Base-by-base conservation (phyloP, 768 basidiomycete genomes). In the Rhizopogon sp. region DNA sequence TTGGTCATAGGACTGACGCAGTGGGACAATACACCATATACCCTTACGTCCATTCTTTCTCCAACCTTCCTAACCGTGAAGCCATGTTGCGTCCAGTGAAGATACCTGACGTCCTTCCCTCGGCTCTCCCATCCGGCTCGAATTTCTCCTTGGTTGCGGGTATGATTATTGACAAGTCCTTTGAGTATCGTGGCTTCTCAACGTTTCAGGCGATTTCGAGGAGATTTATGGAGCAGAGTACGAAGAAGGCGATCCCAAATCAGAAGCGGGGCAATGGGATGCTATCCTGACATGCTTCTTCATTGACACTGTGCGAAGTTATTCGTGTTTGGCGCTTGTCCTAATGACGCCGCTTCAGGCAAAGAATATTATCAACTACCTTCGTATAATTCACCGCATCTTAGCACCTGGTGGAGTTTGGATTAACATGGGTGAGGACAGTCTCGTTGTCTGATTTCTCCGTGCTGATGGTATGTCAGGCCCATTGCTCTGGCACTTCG, bases 401-500 rank as follows among this genome's bases (percentile, higher is more conserved):
- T 78, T 99, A 11, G 84, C 85, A 6, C 88, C 87, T 0, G 92
- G 87, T 20, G 96, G 95, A 0, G 79, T 93, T 6, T 97, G 93
- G 93, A 86, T 97, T 58, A 98, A 98, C 65, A 72, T 93, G 8
- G 90, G 87, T 86, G 55, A 8, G 75, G 3, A 4, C 29, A 52
- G 40, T 43, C n/a, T 7, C 31, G n/a, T n/a, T 25, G 28, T 29
- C 29, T 53, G 6, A n/a, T 28, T 5, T 22, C 3, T 14, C 3
- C 0, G 10, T 5, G 20, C 16, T 5, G 20, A 56, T 1, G 11
- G 43, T 39, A 14, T 42, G 46, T 51, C 43, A 87, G 94, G 95
- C 3, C 96, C 96, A 0, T 72, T 96, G 1, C 72, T 98, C n/a
- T 98, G 96, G 95, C 96, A 98, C 67, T 98, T 86, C 70, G 95